Percentiles rank a stretch among this genome's conserved stretches.
Evolutionary conservation across 805 yeast species (phyloP).

Genomic region (Candida ovalis): DNA sequence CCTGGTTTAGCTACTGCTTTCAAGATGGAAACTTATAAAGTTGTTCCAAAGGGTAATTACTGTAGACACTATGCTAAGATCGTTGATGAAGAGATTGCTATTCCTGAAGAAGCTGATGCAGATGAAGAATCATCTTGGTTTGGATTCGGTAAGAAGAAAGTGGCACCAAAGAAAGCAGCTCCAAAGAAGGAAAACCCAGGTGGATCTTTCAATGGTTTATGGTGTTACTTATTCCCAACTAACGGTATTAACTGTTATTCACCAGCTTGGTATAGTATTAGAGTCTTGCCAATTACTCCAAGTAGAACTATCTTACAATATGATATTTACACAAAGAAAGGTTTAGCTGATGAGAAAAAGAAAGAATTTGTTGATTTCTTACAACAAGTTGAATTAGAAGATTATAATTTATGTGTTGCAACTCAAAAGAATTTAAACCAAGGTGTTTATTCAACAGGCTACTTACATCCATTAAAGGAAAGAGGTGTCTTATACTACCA

Average conservation of each 20-base stretch:
- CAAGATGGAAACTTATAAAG: constrained; percentile 62
- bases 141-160: constrained; percentile 42
- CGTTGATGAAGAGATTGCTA: constrained; percentile 34
- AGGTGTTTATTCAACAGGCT: constrained; percentile 57
- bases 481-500: constrained; percentile 58
- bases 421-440: constrained; percentile 61
- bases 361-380: constrained; percentile 61
- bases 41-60: constrained; percentile 53
- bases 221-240: constrained; percentile 59
- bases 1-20: constrained; percentile 57
- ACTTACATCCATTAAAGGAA: constrained; percentile 56
- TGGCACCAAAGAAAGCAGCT: constrained; percentile 18
- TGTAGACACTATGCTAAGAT: constrained; percentile 61
- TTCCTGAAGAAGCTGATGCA: constrained; percentile 29
- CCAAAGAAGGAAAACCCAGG: constrained; percentile 47
- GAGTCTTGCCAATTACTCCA: constrained; percentile 54
- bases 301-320: constrained; percentile 55
- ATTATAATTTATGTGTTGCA: constrained; percentile 53
- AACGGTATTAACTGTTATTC: constrained; percentile 63
- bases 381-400: constrained; percentile 60
- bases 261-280: constrained; percentile 62
- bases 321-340: constrained; percentile 60
- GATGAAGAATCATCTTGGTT: constrained; percentile 46
- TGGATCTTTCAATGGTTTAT: constrained; percentile 58
- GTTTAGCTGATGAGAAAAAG: constrained; percentile 46